These are phyloP conservation scores for Solanum pennellii DNA, from an alignment of 257 asterid genomes.

Conservation along the genomic window DNA sequence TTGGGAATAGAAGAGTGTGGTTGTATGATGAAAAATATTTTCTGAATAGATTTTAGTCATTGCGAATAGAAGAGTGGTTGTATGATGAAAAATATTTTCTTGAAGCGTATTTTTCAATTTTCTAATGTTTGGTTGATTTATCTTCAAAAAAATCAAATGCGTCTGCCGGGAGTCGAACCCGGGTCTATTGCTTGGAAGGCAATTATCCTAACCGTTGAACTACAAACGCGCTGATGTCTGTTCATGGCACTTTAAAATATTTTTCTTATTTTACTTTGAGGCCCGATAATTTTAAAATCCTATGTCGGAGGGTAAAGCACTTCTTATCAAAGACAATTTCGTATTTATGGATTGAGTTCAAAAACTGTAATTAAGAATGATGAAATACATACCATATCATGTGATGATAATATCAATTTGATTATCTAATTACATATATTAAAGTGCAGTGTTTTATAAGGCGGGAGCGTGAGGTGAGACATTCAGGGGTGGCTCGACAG, in stretches of 20 bases:
- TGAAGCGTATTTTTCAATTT: too few relatives aligned
- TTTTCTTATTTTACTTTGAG: background rate
- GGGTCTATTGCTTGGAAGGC: slow-evolving; percentile 99
- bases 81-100: too few relatives aligned
- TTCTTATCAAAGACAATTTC: too few relatives aligned
- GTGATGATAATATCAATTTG: background rate
- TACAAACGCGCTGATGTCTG: slow-evolving; percentile 26
- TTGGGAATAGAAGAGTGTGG: background rate
- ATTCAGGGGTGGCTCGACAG: too few relatives aligned
- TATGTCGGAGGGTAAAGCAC: background rate
- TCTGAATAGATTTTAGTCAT: background rate
- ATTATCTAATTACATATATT: background rate
- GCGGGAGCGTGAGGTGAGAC: background rate
- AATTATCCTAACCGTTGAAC: slow-evolving; percentile 98
- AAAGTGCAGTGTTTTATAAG: background rate
- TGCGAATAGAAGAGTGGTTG: too few relatives aligned
- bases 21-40: background rate
- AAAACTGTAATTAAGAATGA: background rate
- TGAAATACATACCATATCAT: too few relatives aligned
- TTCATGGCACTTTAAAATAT: rapidly evolving
- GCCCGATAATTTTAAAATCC: background rate
- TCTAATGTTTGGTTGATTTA: background rate
- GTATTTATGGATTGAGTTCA: background rate
- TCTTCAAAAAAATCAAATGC: background rate
- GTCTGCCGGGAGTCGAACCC: slow-evolving; percentile 97